A percentile compares a stretch with the other conserved stretches of the same genome.
phyloP scores from a whole-genome alignment of 1,139 yeast genomes.

The Debaryomyces sp. region DNA sequence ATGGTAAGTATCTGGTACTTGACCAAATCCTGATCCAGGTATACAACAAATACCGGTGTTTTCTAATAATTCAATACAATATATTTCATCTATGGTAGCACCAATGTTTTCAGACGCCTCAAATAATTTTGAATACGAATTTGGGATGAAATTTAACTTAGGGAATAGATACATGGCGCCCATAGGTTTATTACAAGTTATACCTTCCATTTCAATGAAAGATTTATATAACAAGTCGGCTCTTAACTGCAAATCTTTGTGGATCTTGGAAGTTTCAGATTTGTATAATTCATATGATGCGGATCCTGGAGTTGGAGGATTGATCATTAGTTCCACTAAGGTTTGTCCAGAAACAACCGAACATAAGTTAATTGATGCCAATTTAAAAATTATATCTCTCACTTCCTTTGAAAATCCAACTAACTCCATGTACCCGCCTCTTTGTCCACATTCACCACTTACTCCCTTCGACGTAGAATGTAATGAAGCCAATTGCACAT shows the following conservation, averaged over 20 bases:
- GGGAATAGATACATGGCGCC: conserved; percentile 99
- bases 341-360: conserved; percentile 96
- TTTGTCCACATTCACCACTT: conserved; percentile 97
- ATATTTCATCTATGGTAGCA: conserved; percentile 77
- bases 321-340: conserved; percentile 85
- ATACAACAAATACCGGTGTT: conserved; percentile 96
- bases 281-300: conserved; percentile 71
- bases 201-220: conserved; percentile 75
- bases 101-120: conserved; percentile 58
- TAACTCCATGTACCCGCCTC: conserved; percentile 98
- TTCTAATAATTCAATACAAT: conserved; percentile 81
- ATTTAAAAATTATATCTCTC: conserved; percentile 69
- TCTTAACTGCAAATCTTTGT: conserved; percentile 61
- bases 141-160: conserved; percentile 58
- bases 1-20: conserved; percentile 83
- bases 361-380: conserved; percentile 88
- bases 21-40: conserved; percentile 98
- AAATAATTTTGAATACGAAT: conserved; percentile 53
- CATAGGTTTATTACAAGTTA: conserved; percentile 82
- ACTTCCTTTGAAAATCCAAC: conserved; percentile 77
- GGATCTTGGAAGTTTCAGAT: conserved; percentile 63
- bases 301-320: conserved; percentile 82
- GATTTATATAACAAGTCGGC: conserved; percentile 68
- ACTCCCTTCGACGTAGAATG: conserved; percentile 97
- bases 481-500: conserved; percentile 87